Evolutionary conservation across 2,329 filamentous ascomycete genomes (phyloP).

Genomic region (Aspergillus arachidicola): DNA sequence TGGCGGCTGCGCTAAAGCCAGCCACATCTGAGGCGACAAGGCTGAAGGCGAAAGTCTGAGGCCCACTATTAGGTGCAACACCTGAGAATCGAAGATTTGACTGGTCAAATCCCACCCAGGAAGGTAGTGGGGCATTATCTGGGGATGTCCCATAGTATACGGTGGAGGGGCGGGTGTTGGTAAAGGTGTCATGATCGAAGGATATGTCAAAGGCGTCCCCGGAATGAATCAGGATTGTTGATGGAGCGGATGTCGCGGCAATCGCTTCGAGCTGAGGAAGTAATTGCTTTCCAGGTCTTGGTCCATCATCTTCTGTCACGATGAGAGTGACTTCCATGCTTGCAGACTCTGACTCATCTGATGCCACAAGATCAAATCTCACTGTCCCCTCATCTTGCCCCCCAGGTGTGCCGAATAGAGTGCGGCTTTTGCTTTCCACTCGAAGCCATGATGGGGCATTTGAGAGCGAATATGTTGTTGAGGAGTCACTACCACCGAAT

Average conservation of each 20-base stretch:
- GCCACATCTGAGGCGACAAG: conserved; percentile 77
- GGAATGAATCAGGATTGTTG: conserved; percentile 42
- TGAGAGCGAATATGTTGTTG: conserved; percentile 68
- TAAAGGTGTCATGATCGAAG: conserved; percentile 71
- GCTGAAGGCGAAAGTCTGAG: conserved; percentile 71
- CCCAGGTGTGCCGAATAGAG: conserved; percentile 71
- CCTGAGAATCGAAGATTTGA: conserved; percentile 69
- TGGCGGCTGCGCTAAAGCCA: conserved; percentile 70
- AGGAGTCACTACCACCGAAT: conserved; percentile 61
- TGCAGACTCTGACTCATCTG: conserved; percentile 65
- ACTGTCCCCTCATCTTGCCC: conserved; percentile 59
- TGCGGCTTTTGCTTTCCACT: conserved; percentile 65
- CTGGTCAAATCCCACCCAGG: conserved; percentile 79
- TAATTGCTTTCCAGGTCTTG: conserved; percentile 37
- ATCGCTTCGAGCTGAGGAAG: conserved; percentile 38
- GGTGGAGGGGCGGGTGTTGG: conserved; percentile 56
- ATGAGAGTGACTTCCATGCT: conserved; percentile 71
- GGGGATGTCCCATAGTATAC: conserved; percentile 75
- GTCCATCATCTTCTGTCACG: conserved; percentile 56
- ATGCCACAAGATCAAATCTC: conserved; percentile 69
- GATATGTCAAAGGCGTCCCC: conserved; percentile 63
- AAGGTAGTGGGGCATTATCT: conserved; percentile 79
- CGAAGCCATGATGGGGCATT: conserved; percentile 73
- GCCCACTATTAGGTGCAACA: conserved; percentile 67
- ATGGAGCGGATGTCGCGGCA: conserved; percentile 42